A percentile compares a stretch with the other conserved stretches of the same genome.
Conservation (phyloP, 495 filamentous ascomycete species). For the Xylaria acuta region DNA sequence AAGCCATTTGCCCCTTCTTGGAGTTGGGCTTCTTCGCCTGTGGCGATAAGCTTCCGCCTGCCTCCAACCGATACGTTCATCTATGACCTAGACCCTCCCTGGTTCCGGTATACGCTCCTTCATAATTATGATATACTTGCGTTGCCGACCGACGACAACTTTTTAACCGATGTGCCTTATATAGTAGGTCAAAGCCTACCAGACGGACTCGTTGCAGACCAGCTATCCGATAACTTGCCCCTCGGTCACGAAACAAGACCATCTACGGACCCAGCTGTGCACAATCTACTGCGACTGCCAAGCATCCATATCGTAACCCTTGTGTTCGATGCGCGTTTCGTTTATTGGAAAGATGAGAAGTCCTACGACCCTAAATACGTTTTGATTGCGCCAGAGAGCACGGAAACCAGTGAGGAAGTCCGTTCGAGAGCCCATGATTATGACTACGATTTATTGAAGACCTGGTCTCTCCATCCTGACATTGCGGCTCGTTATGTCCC, state of each 20-base stretch:
- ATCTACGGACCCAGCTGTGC: neutral
- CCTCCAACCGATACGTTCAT: too few relatives aligned
- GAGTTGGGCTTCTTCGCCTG: constrained; percentile 17
- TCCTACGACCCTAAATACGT: too few relatives aligned
- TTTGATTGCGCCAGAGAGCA: neutral
- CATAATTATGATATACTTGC: constrained; percentile 13
- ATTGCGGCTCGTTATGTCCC: neutral
- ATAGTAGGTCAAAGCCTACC: neutral
- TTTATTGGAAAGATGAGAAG: too few relatives aligned
- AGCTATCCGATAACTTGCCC: neutral
- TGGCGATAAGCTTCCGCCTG: neutral
- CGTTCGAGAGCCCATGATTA: too few relatives aligned
- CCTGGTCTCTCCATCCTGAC: neutral
- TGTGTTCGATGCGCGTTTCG: constrained; percentile 16
- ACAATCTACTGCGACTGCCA: neutral
- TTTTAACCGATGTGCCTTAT: too few relatives aligned
- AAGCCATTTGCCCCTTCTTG: constrained; percentile 9
- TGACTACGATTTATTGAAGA: too few relatives aligned
- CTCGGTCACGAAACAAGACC: neutral
- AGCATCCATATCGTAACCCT: constrained; percentile 13
- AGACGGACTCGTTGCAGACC: neutral
- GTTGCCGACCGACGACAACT: neutral
- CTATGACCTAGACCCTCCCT: neutral
- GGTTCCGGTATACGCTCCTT: constrained; percentile 14
- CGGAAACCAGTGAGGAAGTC: neutral